Evolutionary conservation across 83 land plant genomes (phyloP).

Genomic region (Larix sibirica): DNA sequence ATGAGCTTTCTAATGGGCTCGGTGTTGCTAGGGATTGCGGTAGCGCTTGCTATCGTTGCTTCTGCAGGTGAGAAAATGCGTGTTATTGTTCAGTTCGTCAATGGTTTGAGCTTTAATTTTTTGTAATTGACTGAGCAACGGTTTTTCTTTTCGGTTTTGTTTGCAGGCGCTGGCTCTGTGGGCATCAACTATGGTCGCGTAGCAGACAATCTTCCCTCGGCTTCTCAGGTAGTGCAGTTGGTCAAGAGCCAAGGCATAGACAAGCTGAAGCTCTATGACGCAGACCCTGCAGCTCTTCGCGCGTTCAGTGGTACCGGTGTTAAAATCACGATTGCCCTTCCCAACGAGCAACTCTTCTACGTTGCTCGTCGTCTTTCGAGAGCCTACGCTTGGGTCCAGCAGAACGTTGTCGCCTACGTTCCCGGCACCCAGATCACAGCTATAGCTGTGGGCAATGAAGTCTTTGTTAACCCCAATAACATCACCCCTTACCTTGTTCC

Average conservation of each 20-base stretch:
- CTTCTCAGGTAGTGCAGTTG: slow-evolving; percentile 46
- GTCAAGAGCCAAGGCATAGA: slow-evolving; percentile 40
- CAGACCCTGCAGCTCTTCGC: slow-evolving; percentile 55
- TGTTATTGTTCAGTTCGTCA: no score
- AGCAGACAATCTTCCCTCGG: slow-evolving; percentile 57
- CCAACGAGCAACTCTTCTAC: slow-evolving; percentile 48
- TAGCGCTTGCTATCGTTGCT: no score
- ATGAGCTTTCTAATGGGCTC: no score
- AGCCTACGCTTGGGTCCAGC: slow-evolving; percentile 37
- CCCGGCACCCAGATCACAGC: slow-evolving; percentile 53
- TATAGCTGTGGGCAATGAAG: slow-evolving; percentile 71
- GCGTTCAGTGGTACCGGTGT: slow-evolving; percentile 45
- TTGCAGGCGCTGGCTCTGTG: slow-evolving; percentile 28
- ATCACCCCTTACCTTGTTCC: slow-evolving; percentile 51
- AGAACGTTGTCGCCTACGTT: slow-evolving; percentile 26
- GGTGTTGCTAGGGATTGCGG: no score
- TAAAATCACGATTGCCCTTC: slow-evolving; percentile 36
- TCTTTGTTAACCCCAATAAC: slow-evolving; percentile 26
- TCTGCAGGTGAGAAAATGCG: no score
- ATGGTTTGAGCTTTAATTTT: no score
- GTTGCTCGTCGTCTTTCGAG: slow-evolving; percentile 33
- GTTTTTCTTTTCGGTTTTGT: neutral
- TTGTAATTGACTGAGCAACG: no score
- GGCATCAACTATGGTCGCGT: slow-evolving; percentile 70
- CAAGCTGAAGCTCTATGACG: slow-evolving; percentile 57